Conservation (phyloP, 169 alveolate genomes). For the Cryptosporidium baileyi region DNA sequence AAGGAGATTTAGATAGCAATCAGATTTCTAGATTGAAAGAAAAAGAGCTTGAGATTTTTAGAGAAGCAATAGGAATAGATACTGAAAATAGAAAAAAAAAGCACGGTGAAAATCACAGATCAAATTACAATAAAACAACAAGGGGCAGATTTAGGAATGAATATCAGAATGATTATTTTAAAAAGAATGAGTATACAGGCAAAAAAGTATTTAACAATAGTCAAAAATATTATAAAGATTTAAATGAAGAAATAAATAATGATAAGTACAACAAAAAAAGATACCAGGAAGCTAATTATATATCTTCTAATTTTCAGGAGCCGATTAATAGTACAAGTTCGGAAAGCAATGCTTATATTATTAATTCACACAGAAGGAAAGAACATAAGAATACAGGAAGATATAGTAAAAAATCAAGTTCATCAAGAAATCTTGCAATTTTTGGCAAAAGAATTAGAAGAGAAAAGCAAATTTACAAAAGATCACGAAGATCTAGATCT, state of each 20-base stretch:
- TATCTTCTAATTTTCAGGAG: neutral
- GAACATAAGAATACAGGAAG: slow-evolving; percentile 22
- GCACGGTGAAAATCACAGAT: too few relatives aligned
- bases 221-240: neutral
- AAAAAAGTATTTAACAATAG: neutral
- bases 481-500: slow-evolving; percentile 43
- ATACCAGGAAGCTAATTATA: neutral
- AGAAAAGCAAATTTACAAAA: neutral
- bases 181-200: neutral
- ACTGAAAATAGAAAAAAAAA: neutral
- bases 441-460: neutral
- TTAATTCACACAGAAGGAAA: neutral
- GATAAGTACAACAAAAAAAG: neutral
- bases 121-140: neutral
- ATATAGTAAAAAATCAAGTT: slow-evolving; percentile 27
- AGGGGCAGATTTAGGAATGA: neutral
- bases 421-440: slow-evolving; percentile 34
- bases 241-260: neutral
- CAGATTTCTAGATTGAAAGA: slow-evolving; percentile 38
- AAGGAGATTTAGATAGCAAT: neutral
- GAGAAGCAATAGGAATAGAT: slow-evolving; percentile 50
- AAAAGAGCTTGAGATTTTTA: slow-evolving; percentile 74
- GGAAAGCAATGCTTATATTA: neutral
- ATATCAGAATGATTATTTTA: neutral
- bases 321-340: neutral